These are phyloP conservation scores for Paecilomyces niveus DNA, from an alignment of 2,329 filamentous ascomycete species.

Conservation along the genomic window DNA sequence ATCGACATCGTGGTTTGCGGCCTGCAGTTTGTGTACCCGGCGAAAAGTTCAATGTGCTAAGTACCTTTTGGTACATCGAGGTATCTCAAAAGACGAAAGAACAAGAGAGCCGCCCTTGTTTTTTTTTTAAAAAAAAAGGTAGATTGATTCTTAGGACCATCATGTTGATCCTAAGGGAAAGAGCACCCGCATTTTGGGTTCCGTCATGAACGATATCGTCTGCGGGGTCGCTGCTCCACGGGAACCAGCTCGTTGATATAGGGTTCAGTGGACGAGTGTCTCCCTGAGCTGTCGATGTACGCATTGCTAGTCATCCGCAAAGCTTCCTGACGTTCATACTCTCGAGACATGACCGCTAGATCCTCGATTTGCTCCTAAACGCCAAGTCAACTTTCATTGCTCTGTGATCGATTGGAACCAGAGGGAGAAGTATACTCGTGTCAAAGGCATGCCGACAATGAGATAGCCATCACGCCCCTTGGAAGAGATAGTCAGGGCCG, in stretches of 20 bases:
- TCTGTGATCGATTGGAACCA: background rate
- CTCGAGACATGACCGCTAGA: conserved; percentile 38
- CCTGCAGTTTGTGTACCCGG: conserved; percentile 5
- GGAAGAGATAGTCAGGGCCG: conserved; percentile 17
- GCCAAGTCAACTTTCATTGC: background rate
- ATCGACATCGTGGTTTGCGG: background rate
- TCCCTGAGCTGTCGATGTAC: conserved; percentile 11
- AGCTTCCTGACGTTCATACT: conserved; percentile 43
- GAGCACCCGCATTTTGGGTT: background rate
- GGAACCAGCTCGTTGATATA: conserved; percentile 39
- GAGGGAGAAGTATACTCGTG: conserved; percentile 29
- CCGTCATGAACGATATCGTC: too few species aligned
- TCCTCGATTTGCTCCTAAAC: conserved; percentile 44
- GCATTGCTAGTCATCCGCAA: conserved; percentile 34
- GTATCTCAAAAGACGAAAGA: background rate
- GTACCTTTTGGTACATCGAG: background rate
- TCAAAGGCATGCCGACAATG: conserved; percentile 39
- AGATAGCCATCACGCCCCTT: conserved; percentile 45
- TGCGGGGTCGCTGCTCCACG: conserved; percentile 24
- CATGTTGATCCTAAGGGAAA: background rate
- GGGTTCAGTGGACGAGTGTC: conserved; percentile 23
- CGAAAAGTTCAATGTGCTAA: background rate
- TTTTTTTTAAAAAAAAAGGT: background rate
- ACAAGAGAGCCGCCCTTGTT: conserved; percentile 5
- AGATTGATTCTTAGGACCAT: conserved; percentile 1